These are phyloP conservation scores for Globisporangium nagaii DNA, from an alignment of 352 stramenopile species.

Conservation along the genomic window DNA sequence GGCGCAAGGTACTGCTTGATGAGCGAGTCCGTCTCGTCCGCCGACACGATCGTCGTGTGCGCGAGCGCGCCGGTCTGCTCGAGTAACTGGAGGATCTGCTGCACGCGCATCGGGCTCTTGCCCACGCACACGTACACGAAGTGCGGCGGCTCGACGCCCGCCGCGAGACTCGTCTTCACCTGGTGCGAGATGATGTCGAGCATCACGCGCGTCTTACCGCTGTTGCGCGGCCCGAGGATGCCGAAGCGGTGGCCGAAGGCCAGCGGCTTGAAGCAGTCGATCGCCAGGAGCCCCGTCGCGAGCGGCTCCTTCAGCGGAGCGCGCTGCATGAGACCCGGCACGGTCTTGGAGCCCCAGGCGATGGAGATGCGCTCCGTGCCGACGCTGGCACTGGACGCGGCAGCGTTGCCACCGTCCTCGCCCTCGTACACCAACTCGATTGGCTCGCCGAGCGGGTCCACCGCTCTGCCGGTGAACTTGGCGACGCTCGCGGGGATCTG, in stretches of 20 bases:
- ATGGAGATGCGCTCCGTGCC: constrained; percentile 26
- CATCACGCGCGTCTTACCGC: constrained; percentile 63
- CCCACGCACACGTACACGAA: constrained; percentile 74
- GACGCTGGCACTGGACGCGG: neutral
- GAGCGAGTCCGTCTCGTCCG: constrained; percentile 56
- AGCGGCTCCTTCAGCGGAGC: constrained; percentile 44
- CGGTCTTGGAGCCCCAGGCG: constrained; percentile 49
- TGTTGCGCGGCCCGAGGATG: constrained; percentile 58
- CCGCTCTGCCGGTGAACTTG: constrained; percentile 35
- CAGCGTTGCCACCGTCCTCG: neutral
- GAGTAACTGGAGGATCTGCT: constrained; percentile 62
- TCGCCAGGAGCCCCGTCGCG: constrained; percentile 54
- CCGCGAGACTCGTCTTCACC: constrained; percentile 23
- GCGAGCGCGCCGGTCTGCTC: constrained; percentile 30
- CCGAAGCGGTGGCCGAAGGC: constrained; percentile 65
- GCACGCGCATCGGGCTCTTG: constrained; percentile 50
- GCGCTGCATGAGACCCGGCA: constrained; percentile 61
- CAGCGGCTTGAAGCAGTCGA: constrained; percentile 77
- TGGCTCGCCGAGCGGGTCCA: constrained; percentile 45
- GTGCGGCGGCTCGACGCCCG: constrained; percentile 36
- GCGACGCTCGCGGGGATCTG: constrained; percentile 37
- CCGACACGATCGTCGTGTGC: constrained; percentile 65
- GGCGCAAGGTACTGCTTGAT: constrained; percentile 78
- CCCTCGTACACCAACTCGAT: constrained; percentile 19
- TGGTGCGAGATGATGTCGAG: constrained; percentile 67